A percentile compares a stretch with the other conserved stretches of the same genome.
These are phyloP conservation scores for Hyphodiscus sp. DNA, from an alignment of 2,329 filamentous ascomycete genomes.

Conservation along the genomic window DNA sequence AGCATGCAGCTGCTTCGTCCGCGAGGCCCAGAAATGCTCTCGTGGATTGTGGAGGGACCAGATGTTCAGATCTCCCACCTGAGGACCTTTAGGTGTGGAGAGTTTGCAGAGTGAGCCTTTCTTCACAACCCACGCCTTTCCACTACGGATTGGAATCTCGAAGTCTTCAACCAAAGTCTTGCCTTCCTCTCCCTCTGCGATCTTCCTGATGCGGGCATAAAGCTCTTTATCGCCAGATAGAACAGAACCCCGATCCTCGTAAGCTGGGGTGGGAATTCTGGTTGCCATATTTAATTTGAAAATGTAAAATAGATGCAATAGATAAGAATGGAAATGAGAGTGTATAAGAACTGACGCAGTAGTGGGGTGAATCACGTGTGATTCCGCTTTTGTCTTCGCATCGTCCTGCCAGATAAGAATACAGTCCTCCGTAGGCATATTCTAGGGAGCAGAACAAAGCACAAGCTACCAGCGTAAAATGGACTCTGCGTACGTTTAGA, in stretches of 20 bases:
- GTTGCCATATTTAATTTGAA: constrained; percentile 1
- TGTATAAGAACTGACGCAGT: not conserved
- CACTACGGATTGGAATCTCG: constrained; percentile 66
- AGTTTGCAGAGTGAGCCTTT: constrained; percentile 56
- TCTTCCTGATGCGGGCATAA: constrained; percentile 16
- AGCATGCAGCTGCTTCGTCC: constrained; percentile 72
- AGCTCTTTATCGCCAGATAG: constrained; percentile 23
- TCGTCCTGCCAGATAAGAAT: not conserved
- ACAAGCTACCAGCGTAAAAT: too few relatives aligned
- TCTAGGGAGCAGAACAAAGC: too few relatives aligned
- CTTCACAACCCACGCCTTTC: constrained; percentile 64
- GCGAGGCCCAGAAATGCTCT: constrained; percentile 75
- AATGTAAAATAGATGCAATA: not conserved
- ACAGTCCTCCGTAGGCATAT: too few relatives aligned
- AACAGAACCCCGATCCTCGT: constrained; percentile 17
- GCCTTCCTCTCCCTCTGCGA: constrained; percentile 7
- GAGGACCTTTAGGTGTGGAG: constrained; percentile 68
- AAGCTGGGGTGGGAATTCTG: constrained; percentile 9
- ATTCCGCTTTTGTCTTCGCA: not conserved
- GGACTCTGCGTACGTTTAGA: too few relatives aligned
- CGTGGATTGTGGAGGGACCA: constrained; percentile 72
- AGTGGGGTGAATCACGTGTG: not conserved
- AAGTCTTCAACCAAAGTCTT: constrained; percentile 41
- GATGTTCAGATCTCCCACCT: constrained; percentile 77
- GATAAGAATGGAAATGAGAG: not conserved